Conservation (phyloP, 140 eudicot species). For the Oenanthe javanica region DNA sequence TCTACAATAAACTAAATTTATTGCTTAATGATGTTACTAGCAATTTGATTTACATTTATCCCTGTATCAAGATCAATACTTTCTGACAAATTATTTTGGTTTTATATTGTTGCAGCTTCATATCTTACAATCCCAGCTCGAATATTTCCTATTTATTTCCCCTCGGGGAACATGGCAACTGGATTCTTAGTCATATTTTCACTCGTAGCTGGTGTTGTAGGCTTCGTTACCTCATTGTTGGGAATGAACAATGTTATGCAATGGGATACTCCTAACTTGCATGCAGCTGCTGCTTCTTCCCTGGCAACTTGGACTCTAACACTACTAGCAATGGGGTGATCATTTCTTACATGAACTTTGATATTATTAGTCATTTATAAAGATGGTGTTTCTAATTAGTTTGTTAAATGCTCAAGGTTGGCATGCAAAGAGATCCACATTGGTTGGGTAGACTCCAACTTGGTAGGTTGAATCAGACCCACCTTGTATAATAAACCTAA, state of each 20-base stretch:
- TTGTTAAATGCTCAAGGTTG: conserved; percentile 31
- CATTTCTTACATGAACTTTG: too few species aligned
- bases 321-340: conserved; percentile 86
- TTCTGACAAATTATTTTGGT: neutral
- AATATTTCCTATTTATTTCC: conserved; percentile 73
- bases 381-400: neutral
- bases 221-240: conserved; percentile 47
- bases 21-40: neutral
- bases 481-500: neutral
- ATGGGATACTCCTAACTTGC: conserved; percentile 45
- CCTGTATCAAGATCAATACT: neutral
- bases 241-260: conserved; percentile 48
- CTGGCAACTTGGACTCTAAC: conserved; percentile 65
- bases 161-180: conserved; percentile 82
- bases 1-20: neutral
- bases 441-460: conserved; percentile 56
- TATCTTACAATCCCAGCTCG: conserved; percentile 50
- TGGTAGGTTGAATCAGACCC: conserved; percentile 34
- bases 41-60: too few species aligned
- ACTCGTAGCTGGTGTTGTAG: conserved; percentile 71
- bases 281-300: conserved; percentile 79
- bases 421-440: conserved; percentile 78
- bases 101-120: conserved; percentile 43
- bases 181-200: conserved; percentile 60
- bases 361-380: too few species aligned